Conservation (phyloP, 2,329 filamentous ascomycete genomes). For the Fusarium sp. region DNA sequence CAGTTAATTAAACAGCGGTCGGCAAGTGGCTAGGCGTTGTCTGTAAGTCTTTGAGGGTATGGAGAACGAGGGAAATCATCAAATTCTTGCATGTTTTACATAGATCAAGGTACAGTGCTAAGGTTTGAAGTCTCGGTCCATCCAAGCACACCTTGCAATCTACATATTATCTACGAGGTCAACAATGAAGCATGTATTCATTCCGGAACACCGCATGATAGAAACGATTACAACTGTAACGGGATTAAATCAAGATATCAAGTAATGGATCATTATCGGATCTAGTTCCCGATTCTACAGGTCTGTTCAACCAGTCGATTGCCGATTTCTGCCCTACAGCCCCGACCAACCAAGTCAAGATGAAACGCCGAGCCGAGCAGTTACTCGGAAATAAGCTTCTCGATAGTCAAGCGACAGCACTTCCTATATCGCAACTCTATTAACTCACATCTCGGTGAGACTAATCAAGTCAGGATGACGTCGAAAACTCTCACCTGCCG, state of each 20-base stretch:
- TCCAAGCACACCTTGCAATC: background rate
- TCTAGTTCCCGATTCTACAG: background rate
- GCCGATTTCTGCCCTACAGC: background rate
- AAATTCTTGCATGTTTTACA: background rate
- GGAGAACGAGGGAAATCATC: background rate
- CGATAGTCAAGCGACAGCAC: too few species aligned
- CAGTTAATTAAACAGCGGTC: background rate
- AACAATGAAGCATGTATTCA: background rate
- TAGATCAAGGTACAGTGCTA: background rate
- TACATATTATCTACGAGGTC: background rate
- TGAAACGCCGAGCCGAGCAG: background rate
- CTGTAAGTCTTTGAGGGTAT: background rate
- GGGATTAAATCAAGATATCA: background rate
- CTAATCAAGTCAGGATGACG: conserved; percentile 5
- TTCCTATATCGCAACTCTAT: background rate
- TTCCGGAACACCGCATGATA: background rate
- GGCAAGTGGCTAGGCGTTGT: background rate
- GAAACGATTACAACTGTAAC: too few species aligned
- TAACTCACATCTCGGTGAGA: background rate
- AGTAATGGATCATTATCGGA: background rate
- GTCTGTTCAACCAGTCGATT: background rate
- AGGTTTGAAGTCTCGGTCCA: background rate
- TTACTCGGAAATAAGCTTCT: background rate
- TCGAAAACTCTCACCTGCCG: conserved; percentile 19
- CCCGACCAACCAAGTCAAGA: background rate